Conservation (phyloP, 1,284 basidiomycete genomes). For the Apiotrichum veenhuisii region DNA sequence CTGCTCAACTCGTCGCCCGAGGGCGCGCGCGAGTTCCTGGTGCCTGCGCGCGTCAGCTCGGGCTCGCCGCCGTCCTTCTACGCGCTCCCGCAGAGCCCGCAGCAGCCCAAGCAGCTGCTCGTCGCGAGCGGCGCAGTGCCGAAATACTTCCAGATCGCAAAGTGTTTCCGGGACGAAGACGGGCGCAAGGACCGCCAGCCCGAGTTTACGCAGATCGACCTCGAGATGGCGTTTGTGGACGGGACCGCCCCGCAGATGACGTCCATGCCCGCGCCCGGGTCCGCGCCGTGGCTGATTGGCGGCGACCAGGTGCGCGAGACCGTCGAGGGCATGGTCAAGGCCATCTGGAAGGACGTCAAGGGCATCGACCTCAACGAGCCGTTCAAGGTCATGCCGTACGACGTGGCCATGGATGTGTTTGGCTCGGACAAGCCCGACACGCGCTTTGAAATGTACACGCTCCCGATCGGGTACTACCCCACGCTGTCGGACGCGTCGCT, state of each 20-base stretch:
- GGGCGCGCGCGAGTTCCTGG: slow-evolving; percentile 90
- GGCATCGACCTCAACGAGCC: slow-evolving; percentile 57
- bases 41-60: slow-evolving; percentile 65
- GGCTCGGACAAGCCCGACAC: slow-evolving; percentile 95
- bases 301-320: slow-evolving; percentile 71
- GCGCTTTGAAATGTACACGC: slow-evolving; percentile 69
- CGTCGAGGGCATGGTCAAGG: slow-evolving; percentile 66
- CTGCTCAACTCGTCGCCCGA: slow-evolving; percentile 91
- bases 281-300: slow-evolving; percentile 70
- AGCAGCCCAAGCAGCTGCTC: slow-evolving; percentile 91
- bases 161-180: slow-evolving; percentile 93
- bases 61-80: slow-evolving; percentile 64
- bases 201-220: slow-evolving; percentile 93
- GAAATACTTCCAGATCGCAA: slow-evolving; percentile 86
- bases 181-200: slow-evolving; percentile 91
- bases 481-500: slow-evolving; percentile 42
- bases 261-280: slow-evolving; percentile 28
- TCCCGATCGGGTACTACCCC: slow-evolving; percentile 50
- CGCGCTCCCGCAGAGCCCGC: slow-evolving; percentile 88
- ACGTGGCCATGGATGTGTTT: slow-evolving; percentile 81
- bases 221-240: slow-evolving; percentile 92
- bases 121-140: slow-evolving; percentile 87
- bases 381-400: slow-evolving; percentile 78
- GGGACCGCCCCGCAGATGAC: slow-evolving; percentile 56
- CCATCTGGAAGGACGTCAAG: slow-evolving; percentile 66